Conservation (phyloP, 768 basidiomycete genomes). For the Pisolithus tinctorius region DNA sequence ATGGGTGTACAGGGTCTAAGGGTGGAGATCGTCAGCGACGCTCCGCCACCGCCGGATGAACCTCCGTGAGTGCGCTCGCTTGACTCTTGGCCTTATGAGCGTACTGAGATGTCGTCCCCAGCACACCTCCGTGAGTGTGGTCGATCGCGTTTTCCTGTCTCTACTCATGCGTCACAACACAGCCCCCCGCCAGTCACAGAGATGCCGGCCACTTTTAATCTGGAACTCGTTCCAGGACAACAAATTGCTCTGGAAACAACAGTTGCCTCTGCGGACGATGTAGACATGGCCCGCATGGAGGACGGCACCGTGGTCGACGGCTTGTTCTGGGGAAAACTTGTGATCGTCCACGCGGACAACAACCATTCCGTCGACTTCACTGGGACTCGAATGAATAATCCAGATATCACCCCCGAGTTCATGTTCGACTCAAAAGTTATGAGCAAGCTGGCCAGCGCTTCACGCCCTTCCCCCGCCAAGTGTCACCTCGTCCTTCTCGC, state of each 20-base stretch:
- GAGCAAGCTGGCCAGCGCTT: slow-evolving; percentile 65
- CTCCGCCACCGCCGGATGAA: slow-evolving; percentile 78
- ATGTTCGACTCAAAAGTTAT: slow-evolving; percentile 74
- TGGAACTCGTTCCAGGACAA: slow-evolving; percentile 76
- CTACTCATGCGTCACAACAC: slow-evolving; percentile 2
- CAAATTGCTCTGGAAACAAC: slow-evolving; percentile 75
- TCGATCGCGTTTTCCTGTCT: slow-evolving; percentile 10
- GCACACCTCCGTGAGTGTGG: slow-evolving; percentile 44
- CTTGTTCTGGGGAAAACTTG: slow-evolving; percentile 82
- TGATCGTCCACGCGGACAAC: slow-evolving; percentile 72
- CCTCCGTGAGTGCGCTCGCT: slow-evolving; percentile 55
- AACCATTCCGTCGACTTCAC: slow-evolving; percentile 77
- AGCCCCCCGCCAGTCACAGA: slow-evolving; percentile 71
- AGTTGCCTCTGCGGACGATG: slow-evolving; percentile 68
- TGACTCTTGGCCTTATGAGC: not conserved
- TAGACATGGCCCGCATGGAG: slow-evolving; percentile 90
- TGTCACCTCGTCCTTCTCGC: slow-evolving; percentile 72
- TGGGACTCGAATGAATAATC: slow-evolving; percentile 64
- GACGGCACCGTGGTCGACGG: slow-evolving; percentile 84
- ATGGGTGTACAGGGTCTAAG: slow-evolving; percentile 76
- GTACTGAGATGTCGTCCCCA: slow-evolving; percentile 16
- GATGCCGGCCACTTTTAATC: slow-evolving; percentile 80
- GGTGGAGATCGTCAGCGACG: slow-evolving; percentile 82
- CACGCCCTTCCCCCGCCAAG: slow-evolving; percentile 69
- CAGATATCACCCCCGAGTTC: slow-evolving; percentile 60